Conservation (phyloP, 139 green algal genomes). For the Micractinium sp. region DNA sequence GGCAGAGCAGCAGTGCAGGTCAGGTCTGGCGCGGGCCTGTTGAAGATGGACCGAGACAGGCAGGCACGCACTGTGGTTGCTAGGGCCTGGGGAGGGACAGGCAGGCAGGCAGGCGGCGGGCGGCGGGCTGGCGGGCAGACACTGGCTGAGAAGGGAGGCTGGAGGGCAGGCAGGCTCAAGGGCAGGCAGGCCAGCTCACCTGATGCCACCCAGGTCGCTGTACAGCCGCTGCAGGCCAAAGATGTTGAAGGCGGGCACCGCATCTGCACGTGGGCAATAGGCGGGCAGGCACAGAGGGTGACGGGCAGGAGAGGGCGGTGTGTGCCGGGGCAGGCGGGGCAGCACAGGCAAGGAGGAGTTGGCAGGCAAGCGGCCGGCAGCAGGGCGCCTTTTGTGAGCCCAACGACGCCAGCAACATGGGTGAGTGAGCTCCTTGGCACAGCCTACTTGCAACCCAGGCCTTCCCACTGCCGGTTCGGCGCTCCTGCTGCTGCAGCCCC, state of each 20-base stretch:
- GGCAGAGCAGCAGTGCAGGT: neutral
- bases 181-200: neutral
- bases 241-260: constrained; percentile 73
- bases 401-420: no score
- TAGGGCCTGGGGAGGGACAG: no score
- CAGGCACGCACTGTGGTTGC: neutral
- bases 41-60: neutral
- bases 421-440: no score
- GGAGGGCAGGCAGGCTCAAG: no score
- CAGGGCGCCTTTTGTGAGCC: neutral
- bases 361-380: neutral
- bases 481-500: no score
- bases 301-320: neutral
- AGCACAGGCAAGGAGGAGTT: neutral
- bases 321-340: neutral
- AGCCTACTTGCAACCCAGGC: no score
- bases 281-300: no score
- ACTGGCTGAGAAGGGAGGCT: no score
- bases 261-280: constrained; percentile 7
- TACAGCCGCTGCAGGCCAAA: constrained; percentile 68
- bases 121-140: no score
- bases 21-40: no score
- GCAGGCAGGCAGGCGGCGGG: no score
- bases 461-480: no score
- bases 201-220: constrained; percentile 57